Evolutionary conservation across 805 yeast species (phyloP), one percentile per base, ranked within the genome.

Genomic region (Kurtzmaniella cleridarum): DNA sequence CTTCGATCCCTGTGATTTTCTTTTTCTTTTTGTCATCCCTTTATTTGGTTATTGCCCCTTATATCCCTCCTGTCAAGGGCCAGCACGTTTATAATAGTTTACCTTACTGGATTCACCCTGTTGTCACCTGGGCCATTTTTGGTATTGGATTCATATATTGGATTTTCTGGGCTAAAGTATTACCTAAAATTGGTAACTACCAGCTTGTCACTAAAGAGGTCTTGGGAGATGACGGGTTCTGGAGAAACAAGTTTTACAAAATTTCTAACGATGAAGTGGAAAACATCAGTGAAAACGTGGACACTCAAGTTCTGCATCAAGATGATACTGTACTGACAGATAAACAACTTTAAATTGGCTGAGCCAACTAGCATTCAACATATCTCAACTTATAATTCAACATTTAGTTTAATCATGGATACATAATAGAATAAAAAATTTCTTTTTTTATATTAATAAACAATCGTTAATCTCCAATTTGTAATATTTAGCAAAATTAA

Each of bases 51-150:
- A 75, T 77, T 41, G 90, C 91, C 26, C 95, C 95, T 36, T 85
- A 82, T 55, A 71, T 85, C 44, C 88, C 93, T 33, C 95, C 95
- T 35, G 54, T 69, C 15, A 67, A 53, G 14, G 84, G 81, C 27
- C 81, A 83, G 61, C 68, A 73, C 28, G 89, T 85, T 39, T 85
- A 85, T 68, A 59, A 76, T n/a, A 47, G 57, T 36, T 64, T 85
- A 51, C 95, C 95, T 23, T 85, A 85, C 64, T 85, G 78, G 71
- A 70, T 80, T 41, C 90, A 84, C 57, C 80, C 88, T 55, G 93
- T 84, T 36, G 86, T 83, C n/a, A 81, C 89, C 10, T 75, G 88
- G 79, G 89, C 83, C 47, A 69, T 85, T 34, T 80, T 81, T 49
- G 82, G 71, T 11, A 55, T 79, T 35, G 91, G 87, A 45, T 75